Percentiles rank a stretch among this genome's conserved stretches.
phyloP scores from a whole-genome alignment of 202 grass and related monocot genomes.

The Digitaria exilis region DNA sequence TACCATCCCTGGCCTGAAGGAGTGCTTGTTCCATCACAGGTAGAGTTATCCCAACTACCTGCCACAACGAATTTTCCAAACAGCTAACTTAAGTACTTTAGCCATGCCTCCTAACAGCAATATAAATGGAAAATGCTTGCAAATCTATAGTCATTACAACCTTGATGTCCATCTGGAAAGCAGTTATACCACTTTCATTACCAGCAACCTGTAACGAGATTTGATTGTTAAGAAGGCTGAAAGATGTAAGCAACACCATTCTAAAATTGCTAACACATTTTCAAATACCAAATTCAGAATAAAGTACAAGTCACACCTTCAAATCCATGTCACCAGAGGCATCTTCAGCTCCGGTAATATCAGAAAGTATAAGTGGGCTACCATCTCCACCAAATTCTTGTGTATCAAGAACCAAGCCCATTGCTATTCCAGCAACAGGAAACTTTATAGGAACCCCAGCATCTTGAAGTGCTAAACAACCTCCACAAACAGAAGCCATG shows the following conservation, averaged over 20 bases:
- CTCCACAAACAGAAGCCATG: slow-evolving; percentile 99
- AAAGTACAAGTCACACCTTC: slow-evolving; percentile 61
- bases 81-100: slow-evolving; percentile 15
- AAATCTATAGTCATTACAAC: slow-evolving; percentile 53
- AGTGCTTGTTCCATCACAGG: slow-evolving; percentile 90
- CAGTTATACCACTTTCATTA: slow-evolving; percentile 89
- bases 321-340: slow-evolving; percentile 99
- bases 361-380: slow-evolving; percentile 85
- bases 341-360: slow-evolving; percentile 98
- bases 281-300: slow-evolving; percentile 11
- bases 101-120: slow-evolving; percentile 8
- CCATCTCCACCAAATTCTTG: slow-evolving; percentile 93
- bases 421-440: slow-evolving; percentile 95
- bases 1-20: slow-evolving; percentile 86
- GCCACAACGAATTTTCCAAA: slow-evolving; percentile 28
- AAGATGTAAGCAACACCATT: slow-evolving; percentile 18
- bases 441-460: slow-evolving; percentile 93
- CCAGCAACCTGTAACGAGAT: slow-evolving; percentile 77
- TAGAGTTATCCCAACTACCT: slow-evolving; percentile 86
- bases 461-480: slow-evolving; percentile 94
- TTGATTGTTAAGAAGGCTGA: slow-evolving; percentile 28
- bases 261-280: slow-evolving; percentile 14
- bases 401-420: slow-evolving; percentile 97
- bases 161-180: slow-evolving; percentile 99
- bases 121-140: slow-evolving; percentile 34